A percentile compares a stretch with the other conserved stretches of the same genome.
Conservation (phyloP, 2,329 filamentous ascomycete genomes). For the Pestalotiopsis sp. region DNA sequence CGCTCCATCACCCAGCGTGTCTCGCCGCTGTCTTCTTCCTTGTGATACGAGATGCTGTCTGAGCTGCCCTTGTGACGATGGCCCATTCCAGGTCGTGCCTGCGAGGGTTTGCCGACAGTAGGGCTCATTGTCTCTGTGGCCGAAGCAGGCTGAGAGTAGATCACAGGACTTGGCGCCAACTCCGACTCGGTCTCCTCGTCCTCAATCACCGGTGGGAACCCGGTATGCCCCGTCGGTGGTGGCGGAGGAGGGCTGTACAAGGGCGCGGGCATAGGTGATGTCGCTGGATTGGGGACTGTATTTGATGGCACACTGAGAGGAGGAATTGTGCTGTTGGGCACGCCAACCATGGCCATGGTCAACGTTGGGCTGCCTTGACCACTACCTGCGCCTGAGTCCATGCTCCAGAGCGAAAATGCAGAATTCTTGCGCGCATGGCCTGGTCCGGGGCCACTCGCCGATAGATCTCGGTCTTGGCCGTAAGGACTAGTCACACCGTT, state of each 20-base stretch:
- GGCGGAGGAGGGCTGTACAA: slow-evolving; percentile 27
- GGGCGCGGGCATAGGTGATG: slow-evolving; percentile 20
- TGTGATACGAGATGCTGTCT: slow-evolving; percentile 72
- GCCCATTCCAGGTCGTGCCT: slow-evolving; percentile 37
- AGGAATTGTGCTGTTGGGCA: slow-evolving; percentile 24
- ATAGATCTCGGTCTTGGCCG: slow-evolving; percentile 28
- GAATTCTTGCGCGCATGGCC: slow-evolving; percentile 52
- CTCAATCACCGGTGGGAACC: slow-evolving; percentile 41
- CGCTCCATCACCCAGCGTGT: slow-evolving; percentile 72
- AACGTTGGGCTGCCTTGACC: slow-evolving; percentile 54
- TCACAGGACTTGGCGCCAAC: slow-evolving; percentile 22
- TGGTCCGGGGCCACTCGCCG: slow-evolving; percentile 17
- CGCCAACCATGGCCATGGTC: slow-evolving; percentile 41
- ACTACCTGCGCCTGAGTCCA: slow-evolving; percentile 51
- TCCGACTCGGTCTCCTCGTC: slow-evolving; percentile 35
- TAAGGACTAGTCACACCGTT: slow-evolving; percentile 51
- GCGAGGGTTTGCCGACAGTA: slow-evolving; percentile 21
- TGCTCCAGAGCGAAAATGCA: slow-evolving; percentile 50
- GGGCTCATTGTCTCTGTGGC: slow-evolving; percentile 20
- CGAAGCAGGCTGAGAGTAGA: slow-evolving; percentile 23
- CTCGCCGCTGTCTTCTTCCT: slow-evolving; percentile 61
- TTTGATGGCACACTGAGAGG: slow-evolving; percentile 24
- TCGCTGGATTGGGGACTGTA: slow-evolving; percentile 18
- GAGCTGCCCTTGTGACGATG: slow-evolving; percentile 51
- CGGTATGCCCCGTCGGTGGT: slow-evolving; percentile 15